These are phyloP conservation scores for Neofusicoccum umdonicola DNA, from an alignment of 2,329 filamentous ascomycete species.

Conservation along the genomic window DNA sequence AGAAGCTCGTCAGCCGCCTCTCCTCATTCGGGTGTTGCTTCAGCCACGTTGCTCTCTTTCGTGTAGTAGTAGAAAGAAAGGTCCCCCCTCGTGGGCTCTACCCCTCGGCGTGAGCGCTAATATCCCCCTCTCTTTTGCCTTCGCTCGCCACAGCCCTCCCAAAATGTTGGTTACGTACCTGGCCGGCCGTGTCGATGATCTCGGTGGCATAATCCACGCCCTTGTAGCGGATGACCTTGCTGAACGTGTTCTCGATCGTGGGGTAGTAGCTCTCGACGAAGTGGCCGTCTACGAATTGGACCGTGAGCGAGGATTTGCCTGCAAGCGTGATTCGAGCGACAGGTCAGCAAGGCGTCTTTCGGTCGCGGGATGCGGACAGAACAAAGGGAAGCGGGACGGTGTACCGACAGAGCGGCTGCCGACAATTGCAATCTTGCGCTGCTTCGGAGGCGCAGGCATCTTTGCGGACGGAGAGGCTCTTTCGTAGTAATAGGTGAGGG, in stretches of 20 bases:
- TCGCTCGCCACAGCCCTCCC: too few species aligned
- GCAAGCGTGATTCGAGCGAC: constrained; percentile 17
- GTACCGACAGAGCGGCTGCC: constrained; percentile 88
- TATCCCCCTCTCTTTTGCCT: neutral
- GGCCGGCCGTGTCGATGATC: constrained; percentile 96
- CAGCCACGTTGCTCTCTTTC: neutral
- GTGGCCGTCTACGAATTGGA: constrained; percentile 94
- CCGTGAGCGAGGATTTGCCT: constrained; percentile 97
- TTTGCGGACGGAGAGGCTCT: neutral
- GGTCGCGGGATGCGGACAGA: neutral
- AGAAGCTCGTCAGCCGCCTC: constrained; percentile 25
- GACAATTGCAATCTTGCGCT: constrained; percentile 93
- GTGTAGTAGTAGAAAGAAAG: too few species aligned
- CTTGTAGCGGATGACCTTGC: constrained; percentile 89
- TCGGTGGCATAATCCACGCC: constrained; percentile 92
- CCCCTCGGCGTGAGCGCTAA: too few species aligned
- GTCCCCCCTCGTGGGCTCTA: neutral
- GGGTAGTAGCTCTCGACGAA: constrained; percentile 99
- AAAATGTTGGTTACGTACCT: constrained; percentile 55
- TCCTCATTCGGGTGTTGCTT: neutral
- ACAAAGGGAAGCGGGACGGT: constrained; percentile 31
- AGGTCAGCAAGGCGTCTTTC: neutral
- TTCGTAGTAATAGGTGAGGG: neutral
- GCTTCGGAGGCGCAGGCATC: constrained; percentile 74
- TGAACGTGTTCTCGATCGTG: constrained; percentile 98